Percentiles rank a stretch among this genome's conserved stretches.
phyloP scores from a whole-genome alignment of 2,329 filamentous ascomycete genomes.

The Phyllosticta citriasiana region DNA sequence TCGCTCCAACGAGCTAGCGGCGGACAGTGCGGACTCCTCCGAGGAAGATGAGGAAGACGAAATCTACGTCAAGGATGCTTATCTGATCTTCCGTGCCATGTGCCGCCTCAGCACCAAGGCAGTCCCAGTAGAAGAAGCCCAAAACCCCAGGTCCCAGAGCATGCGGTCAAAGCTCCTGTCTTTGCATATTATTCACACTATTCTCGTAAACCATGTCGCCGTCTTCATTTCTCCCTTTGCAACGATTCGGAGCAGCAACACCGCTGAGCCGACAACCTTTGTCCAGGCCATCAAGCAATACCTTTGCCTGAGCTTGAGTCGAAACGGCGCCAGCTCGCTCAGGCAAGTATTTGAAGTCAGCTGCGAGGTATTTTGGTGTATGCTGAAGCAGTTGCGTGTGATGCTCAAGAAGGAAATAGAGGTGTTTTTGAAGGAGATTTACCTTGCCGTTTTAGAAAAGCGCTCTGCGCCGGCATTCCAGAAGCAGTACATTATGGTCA shows the following conservation, averaged over 20 bases:
- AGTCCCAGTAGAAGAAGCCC: conserved; percentile 79
- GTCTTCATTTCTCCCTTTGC: conserved; percentile 88
- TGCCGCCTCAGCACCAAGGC: conserved; percentile 95
- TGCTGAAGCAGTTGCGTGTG: conserved; percentile 86
- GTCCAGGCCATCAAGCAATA: conserved; percentile 95
- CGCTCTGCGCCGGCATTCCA: conserved; percentile 78
- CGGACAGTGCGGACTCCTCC: conserved; percentile 35
- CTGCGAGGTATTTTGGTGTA: conserved; percentile 96
- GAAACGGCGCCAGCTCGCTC: conserved; percentile 90
- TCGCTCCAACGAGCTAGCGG: neutral
- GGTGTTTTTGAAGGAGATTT: conserved; percentile 96
- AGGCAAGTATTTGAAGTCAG: conserved; percentile 89
- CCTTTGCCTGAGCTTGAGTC: conserved; percentile 84
- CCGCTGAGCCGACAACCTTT: conserved; percentile 78
- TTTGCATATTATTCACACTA: conserved; percentile 86
- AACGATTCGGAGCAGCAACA: conserved; percentile 85
- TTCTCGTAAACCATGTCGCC: conserved; percentile 84
- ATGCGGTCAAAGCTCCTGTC: conserved; percentile 97
- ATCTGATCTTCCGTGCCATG: conserved; percentile 92
- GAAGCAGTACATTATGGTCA: conserved; percentile 81
- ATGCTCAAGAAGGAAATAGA: conserved; percentile 98
- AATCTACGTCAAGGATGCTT: conserved; percentile 93
- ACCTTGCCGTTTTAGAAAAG: conserved; percentile 82
- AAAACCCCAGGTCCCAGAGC: conserved; percentile 83
- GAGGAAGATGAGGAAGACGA: conserved; percentile 76